Percentiles rank a stretch among this genome's conserved stretches.
phyloP scores from a whole-genome alignment of 2,329 filamentous ascomycete species.

The Aspergillus novofumigatus region DNA sequence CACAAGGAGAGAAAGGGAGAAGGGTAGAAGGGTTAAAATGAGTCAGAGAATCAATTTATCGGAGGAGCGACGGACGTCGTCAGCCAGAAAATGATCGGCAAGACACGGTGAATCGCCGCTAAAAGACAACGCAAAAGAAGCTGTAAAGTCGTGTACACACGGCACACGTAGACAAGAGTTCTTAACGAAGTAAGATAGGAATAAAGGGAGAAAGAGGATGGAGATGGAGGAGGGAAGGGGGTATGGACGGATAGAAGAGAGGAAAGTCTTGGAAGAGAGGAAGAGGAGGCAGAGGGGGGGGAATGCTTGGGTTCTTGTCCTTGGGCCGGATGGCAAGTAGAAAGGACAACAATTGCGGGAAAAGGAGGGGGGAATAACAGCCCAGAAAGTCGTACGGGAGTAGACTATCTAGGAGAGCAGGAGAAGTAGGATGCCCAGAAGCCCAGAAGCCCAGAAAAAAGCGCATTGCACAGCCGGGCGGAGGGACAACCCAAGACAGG shows the following conservation, averaged over 20 bases:
- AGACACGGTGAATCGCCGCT: conserved; percentile 5
- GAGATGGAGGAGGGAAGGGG: conserved; percentile 3
- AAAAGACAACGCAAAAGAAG: not conserved
- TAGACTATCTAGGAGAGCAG: conserved; percentile 3
- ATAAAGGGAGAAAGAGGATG: conserved; percentile 6
- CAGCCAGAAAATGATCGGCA: not conserved
- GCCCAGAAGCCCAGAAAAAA: conserved; percentile 36
- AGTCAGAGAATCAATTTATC: not conserved
- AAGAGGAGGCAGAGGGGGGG: conserved; percentile 13
- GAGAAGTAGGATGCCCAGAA: conserved; percentile 10
- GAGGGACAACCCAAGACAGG: conserved; percentile 26
- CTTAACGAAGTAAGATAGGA: conserved; percentile 1
- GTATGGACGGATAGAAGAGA: conserved; percentile 12
- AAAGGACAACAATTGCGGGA: not conserved
- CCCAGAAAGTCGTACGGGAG: not conserved
- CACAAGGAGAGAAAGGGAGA: not conserved
- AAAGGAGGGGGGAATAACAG: not conserved
- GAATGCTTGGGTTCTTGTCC: conserved; percentile 19
- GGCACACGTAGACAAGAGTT: not conserved
- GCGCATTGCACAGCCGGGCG: conserved; percentile 28
- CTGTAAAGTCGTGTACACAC: conserved; percentile 1
- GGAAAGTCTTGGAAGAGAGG: conserved; percentile 3
- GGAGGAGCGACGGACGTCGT: not conserved
- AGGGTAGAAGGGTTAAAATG: not conserved
- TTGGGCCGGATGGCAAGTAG: not conserved